Evolutionary conservation across 129 eudicot species (phyloP).

Genomic region (Silybum marianum): DNA sequence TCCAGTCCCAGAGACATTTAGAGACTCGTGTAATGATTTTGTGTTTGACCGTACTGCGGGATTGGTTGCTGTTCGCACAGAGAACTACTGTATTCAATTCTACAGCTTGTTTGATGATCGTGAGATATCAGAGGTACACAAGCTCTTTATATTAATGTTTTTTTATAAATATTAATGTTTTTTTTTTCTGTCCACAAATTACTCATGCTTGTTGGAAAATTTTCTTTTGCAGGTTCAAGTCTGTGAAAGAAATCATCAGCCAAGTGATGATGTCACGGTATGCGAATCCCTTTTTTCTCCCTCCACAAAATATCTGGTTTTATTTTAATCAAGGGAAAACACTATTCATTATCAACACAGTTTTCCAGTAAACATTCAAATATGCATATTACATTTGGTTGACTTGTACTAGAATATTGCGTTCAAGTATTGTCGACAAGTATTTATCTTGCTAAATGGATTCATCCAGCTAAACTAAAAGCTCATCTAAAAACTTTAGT

Average conservation of each 20-base stretch:
- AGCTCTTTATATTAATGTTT: not conserved
- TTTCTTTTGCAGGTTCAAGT: constrained; percentile 72
- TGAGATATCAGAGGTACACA: constrained; percentile 81
- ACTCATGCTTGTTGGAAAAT: constrained; percentile 18
- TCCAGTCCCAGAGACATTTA: constrained; percentile 46
- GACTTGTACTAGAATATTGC: too few relatives aligned
- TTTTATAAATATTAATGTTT: not conserved
- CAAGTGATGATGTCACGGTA: constrained; percentile 90
- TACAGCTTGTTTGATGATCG: constrained; percentile 84
- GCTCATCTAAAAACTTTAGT: not conserved
- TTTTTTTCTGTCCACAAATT: not conserved
- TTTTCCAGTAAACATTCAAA: not conserved
- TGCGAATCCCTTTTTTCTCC: not conserved
- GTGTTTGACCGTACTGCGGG: constrained; percentile 62
- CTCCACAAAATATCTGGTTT: not conserved
- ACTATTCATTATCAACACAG: not conserved
- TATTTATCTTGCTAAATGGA: not conserved
- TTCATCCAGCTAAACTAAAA: not conserved
- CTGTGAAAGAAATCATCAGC: constrained; percentile 93
- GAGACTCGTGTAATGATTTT: constrained; percentile 47
- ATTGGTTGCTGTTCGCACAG: constrained; percentile 68
- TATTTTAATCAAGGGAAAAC: not conserved
- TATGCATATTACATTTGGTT: not conserved
- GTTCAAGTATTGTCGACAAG: too few relatives aligned
- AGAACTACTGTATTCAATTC: constrained; percentile 79